Evolutionary conservation across 352 stramenopile genomes (phyloP), one percentile per base, ranked within the genome.

Genomic region (Sclerospora graminicola): DNA sequence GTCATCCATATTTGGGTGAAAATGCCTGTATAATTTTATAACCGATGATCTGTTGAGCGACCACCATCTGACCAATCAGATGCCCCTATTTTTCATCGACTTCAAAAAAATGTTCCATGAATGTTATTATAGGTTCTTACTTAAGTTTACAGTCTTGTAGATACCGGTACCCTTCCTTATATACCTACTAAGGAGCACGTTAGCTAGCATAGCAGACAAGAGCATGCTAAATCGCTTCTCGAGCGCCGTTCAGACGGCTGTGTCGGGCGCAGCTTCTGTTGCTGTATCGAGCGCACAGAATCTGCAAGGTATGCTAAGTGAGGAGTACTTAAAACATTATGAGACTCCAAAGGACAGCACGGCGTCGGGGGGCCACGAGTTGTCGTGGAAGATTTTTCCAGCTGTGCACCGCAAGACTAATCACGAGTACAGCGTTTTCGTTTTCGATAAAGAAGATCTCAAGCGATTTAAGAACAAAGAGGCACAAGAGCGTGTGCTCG

Each of bases 371-470:
- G 81, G 81, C 44, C 81, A 93, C 45, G 78, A 89, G 49, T 67
- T 90, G 16, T 48, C 60, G 39, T 93, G 81, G 81, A 86, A 84
- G 47, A 84, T 92, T 50, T 90, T 86, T 51, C 81, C 81, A 8
- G 81, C 69, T 10, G 54, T 90, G 23, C 84, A 82, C 49, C 66
- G 69, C 51, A 93, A 93, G 62, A 90, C 62, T 8, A 70, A 70
- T 21, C 48, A 68, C 20, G 81, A 93, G 53, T 81, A 87, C 40
- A 89, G 76, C 37, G 62, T 93, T 28, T 93, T 89, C 35, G 61
- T 93, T 1, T 93, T 93, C 31, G 81, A 93, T 63, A 89, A 90
- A 58, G 76, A 88, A 18, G 81, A 93, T 23, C 60, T 93, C 5
- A 84, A 85, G 54, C 73, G 72, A 19, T 37, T 89, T 41, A 85